A percentile compares a stretch with the other conserved stretches of the same genome.
These are phyloP conservation scores for Clarireedia homoeocarpa DNA, from an alignment of 2,329 filamentous ascomycete species.

Conservation along the genomic window DNA sequence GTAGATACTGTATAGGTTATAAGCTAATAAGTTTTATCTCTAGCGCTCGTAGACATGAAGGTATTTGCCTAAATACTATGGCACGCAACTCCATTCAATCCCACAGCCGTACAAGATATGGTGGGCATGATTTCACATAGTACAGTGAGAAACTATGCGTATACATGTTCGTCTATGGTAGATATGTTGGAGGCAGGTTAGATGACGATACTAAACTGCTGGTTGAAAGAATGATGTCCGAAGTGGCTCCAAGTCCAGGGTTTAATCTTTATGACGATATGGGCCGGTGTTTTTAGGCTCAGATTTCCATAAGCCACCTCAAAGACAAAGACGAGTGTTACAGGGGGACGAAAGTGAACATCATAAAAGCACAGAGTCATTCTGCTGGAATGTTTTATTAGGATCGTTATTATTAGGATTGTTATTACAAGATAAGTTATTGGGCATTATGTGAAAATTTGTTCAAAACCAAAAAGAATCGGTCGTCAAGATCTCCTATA, in stretches of 20 bases:
- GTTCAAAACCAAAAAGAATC: not conserved
- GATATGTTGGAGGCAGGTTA: too few species aligned
- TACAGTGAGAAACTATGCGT: not conserved
- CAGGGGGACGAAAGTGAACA: too few species aligned
- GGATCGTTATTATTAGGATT: not conserved
- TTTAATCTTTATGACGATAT: too few species aligned
- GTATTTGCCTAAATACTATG: too few species aligned
- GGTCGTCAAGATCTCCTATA: slow-evolving; percentile 37
- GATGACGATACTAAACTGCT: too few species aligned
- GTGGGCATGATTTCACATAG: not conserved
- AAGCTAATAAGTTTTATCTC: not conserved
- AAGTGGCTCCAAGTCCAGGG: too few species aligned
- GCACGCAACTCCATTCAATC: not conserved
- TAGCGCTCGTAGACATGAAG: too few species aligned
- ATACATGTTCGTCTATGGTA: not conserved
- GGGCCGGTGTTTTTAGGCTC: too few species aligned
- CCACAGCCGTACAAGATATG: not conserved
- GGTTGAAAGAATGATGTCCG: too few species aligned
- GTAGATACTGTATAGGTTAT: not conserved
- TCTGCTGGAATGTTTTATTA: not conserved
- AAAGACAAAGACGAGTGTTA: too few species aligned
- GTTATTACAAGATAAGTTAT: not conserved
- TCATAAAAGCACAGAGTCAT: not conserved
- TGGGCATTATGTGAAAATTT: not conserved
- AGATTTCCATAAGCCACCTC: too few species aligned